Conservation (phyloP, 352 stramenopile species). For the Phytophthora cryptogea region DNA sequence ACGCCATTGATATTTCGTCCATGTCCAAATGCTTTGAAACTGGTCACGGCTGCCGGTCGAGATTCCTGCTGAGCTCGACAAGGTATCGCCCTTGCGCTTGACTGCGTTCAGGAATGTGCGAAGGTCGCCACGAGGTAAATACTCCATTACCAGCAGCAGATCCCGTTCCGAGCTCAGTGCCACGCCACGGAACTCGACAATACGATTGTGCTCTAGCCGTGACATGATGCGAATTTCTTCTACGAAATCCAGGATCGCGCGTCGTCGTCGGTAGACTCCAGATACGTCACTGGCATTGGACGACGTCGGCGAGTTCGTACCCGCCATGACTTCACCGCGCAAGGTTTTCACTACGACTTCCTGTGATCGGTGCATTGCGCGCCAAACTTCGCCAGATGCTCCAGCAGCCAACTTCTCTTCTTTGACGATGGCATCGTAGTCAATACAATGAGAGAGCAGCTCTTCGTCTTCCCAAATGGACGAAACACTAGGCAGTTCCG, state of each 20-base stretch:
- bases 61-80: slow-evolving; percentile 4
- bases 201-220: slow-evolving; percentile 50
- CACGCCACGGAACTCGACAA: slow-evolving; percentile 56
- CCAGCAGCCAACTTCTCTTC: slow-evolving; percentile 38
- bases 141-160: slow-evolving; percentile 54
- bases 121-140: slow-evolving; percentile 59
- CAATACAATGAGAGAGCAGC: slow-evolving; percentile 54
- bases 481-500: slow-evolving; percentile 17
- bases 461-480: slow-evolving; percentile 68
- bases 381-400: slow-evolving; percentile 51
- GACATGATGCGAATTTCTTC: slow-evolving; percentile 53
- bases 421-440: slow-evolving; percentile 41
- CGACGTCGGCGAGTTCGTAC: slow-evolving; percentile 6
- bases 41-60: slow-evolving; percentile 12
- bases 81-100: slow-evolving; percentile 29
- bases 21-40: slow-evolving; percentile 46
- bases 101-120: slow-evolving; percentile 39
- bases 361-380: slow-evolving; percentile 42
- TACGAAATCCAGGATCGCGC: slow-evolving; percentile 49
- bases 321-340: slow-evolving; percentile 21
- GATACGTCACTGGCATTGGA: slow-evolving; percentile 10
- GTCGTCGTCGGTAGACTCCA: slow-evolving; percentile 16
- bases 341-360: slow-evolving; percentile 51
- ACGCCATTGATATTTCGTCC: slow-evolving; percentile 47
- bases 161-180: slow-evolving; percentile 48